Percentiles rank a stretch among this genome's conserved stretches.
These are phyloP conservation scores for Alternaria panax DNA, from an alignment of 2,329 filamentous ascomycete genomes.

Conservation along the genomic window DNA sequence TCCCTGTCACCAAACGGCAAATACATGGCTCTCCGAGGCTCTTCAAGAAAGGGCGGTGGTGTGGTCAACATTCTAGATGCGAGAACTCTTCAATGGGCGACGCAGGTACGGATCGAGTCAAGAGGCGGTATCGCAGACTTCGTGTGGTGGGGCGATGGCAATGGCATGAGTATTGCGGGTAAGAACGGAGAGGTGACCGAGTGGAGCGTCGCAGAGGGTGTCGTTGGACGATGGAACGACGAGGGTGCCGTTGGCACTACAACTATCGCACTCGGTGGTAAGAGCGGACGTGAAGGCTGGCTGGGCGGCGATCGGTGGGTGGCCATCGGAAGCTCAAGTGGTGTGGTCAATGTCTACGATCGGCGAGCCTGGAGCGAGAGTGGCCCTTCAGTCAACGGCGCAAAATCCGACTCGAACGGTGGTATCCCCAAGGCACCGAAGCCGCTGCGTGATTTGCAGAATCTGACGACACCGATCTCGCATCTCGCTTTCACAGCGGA, in stretches of 20 bases:
- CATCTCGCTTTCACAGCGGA: slow-evolving; percentile 83
- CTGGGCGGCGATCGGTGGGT: slow-evolving; percentile 88
- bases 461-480: slow-evolving; percentile 86
- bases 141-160: slow-evolving; percentile 87
- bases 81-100: slow-evolving; percentile 84
- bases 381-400: slow-evolving; percentile 17
- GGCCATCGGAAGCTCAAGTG: slow-evolving; percentile 82
- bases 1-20: slow-evolving; percentile 84
- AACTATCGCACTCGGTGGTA: slow-evolving; percentile 78
- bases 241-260: slow-evolving; percentile 89
- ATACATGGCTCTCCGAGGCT: slow-evolving; percentile 83
- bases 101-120: slow-evolving; percentile 81
- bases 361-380: slow-evolving; percentile 67
- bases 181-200: slow-evolving; percentile 91
- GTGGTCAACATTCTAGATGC: slow-evolving; percentile 85
- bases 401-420: slow-evolving; percentile 40
- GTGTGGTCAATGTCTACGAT: slow-evolving; percentile 94
- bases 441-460: slow-evolving; percentile 78
- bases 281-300: slow-evolving; percentile 63
- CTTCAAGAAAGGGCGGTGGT: slow-evolving; percentile 83
- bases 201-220: slow-evolving; percentile 75
- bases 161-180: slow-evolving; percentile 81
- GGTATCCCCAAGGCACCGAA: slow-evolving; percentile 72
- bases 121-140: slow-evolving; percentile 88
- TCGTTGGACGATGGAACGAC: slow-evolving; percentile 85